Evolutionary conservation across 139 green algal genomes (phyloP), one percentile per base, ranked within the genome.

Genomic region (Chlorella sorokiniana): DNA sequence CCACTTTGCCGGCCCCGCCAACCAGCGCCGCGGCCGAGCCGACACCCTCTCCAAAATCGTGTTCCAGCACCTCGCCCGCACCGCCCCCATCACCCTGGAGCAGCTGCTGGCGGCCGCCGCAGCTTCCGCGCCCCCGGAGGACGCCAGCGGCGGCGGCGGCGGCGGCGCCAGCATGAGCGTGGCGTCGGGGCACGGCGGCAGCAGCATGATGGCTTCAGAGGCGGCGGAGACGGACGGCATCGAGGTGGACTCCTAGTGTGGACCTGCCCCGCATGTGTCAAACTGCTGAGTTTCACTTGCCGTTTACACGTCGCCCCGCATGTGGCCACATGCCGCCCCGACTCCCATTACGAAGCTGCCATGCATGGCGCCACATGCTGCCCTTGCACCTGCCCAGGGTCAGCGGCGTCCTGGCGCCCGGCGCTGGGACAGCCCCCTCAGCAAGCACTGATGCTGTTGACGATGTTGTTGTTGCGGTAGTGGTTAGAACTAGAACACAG

Each of bases 31-130:
- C 29, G 93, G 93, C 1, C 81, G 88, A 3, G 90, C 95, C 16
- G 95, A 98, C 85, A 84, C 72, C 35, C 83, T 92, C n/a, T 94
- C 84, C 77, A 98, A 98, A 76, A 85, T 91, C 37, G 16, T 97
- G 16, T 98, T 98, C 78, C 94, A 98, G 84, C 84, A 92, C 59
- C 67, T 91, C 37, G 94, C 94, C 16, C 70, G 94, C 20, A 84
- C 75, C 6, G 20, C 83, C 22, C 91, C 92, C 25, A 75, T 94
- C 25, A 86, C 83, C 20, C 79, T 95, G n/a, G 23, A 86, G 14
- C 29, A 89, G 11, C 63, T 95, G 37, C 40, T 81, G 41, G 72
- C 51, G 38, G 78, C 78, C 29, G 78, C 78, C 20, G 78, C 64
- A 18, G 74, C 71, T n/a, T n/a, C 48, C 42, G 29, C 44, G n/a